Conservation (phyloP, 2,329 filamentous ascomycete genomes). For the Seiridium unicorne region DNA sequence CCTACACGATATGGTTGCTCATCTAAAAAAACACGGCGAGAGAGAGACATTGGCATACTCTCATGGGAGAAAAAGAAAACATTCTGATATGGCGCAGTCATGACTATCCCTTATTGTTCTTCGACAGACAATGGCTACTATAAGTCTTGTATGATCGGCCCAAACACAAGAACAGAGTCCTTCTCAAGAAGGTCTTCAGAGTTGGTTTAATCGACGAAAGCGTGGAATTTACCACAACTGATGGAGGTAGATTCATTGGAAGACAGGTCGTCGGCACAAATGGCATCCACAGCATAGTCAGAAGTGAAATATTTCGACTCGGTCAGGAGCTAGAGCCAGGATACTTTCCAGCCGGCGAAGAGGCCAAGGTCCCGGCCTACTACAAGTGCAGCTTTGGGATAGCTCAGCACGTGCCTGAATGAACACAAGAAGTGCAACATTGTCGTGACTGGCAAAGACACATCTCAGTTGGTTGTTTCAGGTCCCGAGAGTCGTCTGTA, state of each 20-base stretch:
- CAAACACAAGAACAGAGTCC: conserved; percentile 29
- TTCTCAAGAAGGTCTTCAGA: conserved; percentile 23
- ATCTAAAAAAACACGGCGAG: not conserved
- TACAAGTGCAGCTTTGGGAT: conserved; percentile 39
- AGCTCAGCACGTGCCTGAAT: conserved; percentile 23
- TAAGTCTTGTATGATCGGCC: conserved; percentile 31
- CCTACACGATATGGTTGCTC: not conserved
- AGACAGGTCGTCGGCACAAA: conserved; percentile 38
- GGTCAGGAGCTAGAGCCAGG: conserved; percentile 20
- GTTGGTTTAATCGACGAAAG: conserved; percentile 21
- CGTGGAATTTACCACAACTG: conserved; percentile 27
- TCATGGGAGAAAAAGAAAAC: too few relatives aligned
- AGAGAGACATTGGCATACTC: too few relatives aligned
- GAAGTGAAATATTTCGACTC: conserved; percentile 21
- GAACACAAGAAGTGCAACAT: conserved; percentile 16
- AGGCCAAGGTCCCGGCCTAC: conserved; percentile 17
- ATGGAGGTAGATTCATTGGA: conserved; percentile 28
- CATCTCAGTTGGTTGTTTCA: conserved; percentile 24
- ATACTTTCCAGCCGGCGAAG: conserved; percentile 18
- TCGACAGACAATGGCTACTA: conserved; percentile 34
- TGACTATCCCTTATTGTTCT: conserved; percentile 30
- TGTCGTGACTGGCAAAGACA: conserved; percentile 18
- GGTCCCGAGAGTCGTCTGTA: conserved; percentile 29
- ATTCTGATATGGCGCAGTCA: conserved; percentile 15
- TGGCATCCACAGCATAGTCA: conserved; percentile 36